These are phyloP conservation scores for Vachellia collinsii DNA, from an alignment of 306 rosid species.

Conservation along the genomic window DNA sequence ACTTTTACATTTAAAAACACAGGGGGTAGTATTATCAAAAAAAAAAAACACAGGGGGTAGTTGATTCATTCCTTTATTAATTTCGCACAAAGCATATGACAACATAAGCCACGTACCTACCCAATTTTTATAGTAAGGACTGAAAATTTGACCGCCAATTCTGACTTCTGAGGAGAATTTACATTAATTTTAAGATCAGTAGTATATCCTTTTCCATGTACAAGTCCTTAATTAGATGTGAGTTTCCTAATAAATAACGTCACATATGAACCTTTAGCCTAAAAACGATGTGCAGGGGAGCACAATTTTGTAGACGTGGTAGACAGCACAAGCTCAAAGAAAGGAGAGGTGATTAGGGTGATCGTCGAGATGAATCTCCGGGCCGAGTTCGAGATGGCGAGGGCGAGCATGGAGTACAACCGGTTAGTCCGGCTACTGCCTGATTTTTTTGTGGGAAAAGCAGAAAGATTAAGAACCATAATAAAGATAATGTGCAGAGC, in stretches of 20 bases:
- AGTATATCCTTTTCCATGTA: not conserved
- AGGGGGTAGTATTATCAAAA: too few relatives aligned
- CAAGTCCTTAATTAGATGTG: not conserved
- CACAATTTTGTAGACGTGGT: conserved; percentile 73
- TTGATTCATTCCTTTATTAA: too few relatives aligned
- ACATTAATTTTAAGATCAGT: too few relatives aligned
- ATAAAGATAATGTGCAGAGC: conserved; percentile 66
- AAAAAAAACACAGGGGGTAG: too few relatives aligned
- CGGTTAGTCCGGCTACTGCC: conserved; percentile 57
- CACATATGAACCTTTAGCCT: not conserved
- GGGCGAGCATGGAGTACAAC: conserved; percentile 61
- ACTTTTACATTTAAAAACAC: too few relatives aligned
- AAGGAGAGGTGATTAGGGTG: conserved; percentile 57
- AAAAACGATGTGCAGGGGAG: conserved; percentile 50
- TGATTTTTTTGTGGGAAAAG: conserved; percentile 75
- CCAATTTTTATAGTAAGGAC: too few relatives aligned
- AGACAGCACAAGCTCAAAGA: conserved; percentile 46
- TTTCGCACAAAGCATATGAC: too few relatives aligned
- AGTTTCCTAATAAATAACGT: not conserved
- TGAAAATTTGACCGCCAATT: too few relatives aligned
- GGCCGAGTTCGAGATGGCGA: conserved; percentile 77
- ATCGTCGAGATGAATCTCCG: conserved; percentile 71
- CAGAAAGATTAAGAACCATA: conserved; percentile 57
- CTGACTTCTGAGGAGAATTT: too few relatives aligned
- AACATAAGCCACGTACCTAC: too few relatives aligned